phyloP scores from a whole-genome alignment of 2,329 filamentous ascomycete species.

The Pseudogymnoascus sp. region DNA sequence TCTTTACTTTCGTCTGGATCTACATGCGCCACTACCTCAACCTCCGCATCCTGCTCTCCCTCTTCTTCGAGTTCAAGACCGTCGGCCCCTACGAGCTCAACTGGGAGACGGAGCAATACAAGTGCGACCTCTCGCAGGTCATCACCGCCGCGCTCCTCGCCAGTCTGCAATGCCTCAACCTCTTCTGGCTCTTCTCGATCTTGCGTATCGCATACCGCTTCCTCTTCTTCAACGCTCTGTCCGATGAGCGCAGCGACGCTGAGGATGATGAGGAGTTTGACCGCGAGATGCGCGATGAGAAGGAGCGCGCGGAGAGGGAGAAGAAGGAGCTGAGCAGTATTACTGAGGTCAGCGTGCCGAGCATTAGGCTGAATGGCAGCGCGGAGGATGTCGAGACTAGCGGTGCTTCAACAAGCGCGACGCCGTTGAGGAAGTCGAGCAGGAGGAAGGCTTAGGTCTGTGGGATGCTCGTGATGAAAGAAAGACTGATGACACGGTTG shows the following conservation, averaged over 20 bases:
- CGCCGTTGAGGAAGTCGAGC: slow-evolving; percentile 22
- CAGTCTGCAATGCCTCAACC: slow-evolving; percentile 63
- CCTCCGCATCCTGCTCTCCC: slow-evolving; percentile 64
- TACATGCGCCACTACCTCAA: slow-evolving; percentile 86
- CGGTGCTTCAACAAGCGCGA: slow-evolving; percentile 18
- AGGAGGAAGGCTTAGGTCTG: slow-evolving; percentile 10
- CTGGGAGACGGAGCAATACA: slow-evolving; percentile 71
- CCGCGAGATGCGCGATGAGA: slow-evolving; percentile 25
- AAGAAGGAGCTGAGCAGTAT: slow-evolving; percentile 18
- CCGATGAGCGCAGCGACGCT: slow-evolving; percentile 67
- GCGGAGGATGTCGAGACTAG: background rate
- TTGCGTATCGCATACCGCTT: slow-evolving; percentile 66
- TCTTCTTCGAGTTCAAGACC: slow-evolving; percentile 67
- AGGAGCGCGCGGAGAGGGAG: slow-evolving; percentile 28
- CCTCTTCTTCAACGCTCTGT: slow-evolving; percentile 49
- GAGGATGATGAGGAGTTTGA: slow-evolving; percentile 41
- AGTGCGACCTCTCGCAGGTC: slow-evolving; percentile 60
- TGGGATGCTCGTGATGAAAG: background rate
- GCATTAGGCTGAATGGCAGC: slow-evolving; percentile 3
- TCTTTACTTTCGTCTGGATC: slow-evolving; percentile 78
- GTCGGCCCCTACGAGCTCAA: slow-evolving; percentile 68
- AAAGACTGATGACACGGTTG: background rate
- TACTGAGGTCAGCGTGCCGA: slow-evolving; percentile 15
- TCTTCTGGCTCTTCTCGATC: slow-evolving; percentile 78
- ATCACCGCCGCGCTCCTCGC: slow-evolving; percentile 60